phyloP scores from a whole-genome alignment of 2,329 filamentous ascomycete genomes.

The Colletotrichum tabaci region DNA sequence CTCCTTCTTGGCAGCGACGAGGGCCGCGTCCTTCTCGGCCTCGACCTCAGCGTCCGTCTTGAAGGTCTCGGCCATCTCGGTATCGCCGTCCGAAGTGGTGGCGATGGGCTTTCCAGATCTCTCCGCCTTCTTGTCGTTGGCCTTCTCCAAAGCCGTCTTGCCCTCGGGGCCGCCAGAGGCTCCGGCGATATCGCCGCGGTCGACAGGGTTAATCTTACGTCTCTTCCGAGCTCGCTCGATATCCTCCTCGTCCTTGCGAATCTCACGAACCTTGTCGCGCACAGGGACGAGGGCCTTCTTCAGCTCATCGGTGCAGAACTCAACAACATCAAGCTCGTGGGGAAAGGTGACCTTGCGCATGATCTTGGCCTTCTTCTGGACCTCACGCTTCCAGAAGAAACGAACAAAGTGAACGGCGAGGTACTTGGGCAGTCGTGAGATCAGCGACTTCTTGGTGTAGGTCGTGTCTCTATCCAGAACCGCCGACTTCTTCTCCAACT shows the following conservation, averaged over 20 bases:
- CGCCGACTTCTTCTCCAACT: slow-evolving; percentile 91
- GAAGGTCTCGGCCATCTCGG: slow-evolving; percentile 81
- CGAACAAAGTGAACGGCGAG: slow-evolving; percentile 97
- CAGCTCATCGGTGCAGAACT: slow-evolving; percentile 95
- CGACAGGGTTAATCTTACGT: slow-evolving; percentile 77
- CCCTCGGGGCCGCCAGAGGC: slow-evolving; percentile 62
- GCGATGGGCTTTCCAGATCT: slow-evolving; percentile 50
- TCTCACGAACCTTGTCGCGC: slow-evolving; percentile 95
- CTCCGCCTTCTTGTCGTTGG: slow-evolving; percentile 55
- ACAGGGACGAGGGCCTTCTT: slow-evolving; percentile 88
- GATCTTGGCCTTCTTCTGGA: slow-evolving; percentile 99
- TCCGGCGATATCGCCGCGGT: slow-evolving; percentile 61
- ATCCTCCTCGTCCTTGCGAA: slow-evolving; percentile 95
- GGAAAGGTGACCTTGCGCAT: slow-evolving; percentile 99
- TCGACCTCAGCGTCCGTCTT: slow-evolving; percentile 97
- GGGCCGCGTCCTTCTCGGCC: slow-evolving; percentile 82
- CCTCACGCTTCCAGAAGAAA: slow-evolving; percentile 97
- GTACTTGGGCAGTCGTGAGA: slow-evolving; percentile 93
- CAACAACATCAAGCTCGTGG: slow-evolving; percentile 90
- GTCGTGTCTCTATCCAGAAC: slow-evolving; percentile 82
- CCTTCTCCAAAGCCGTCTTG: slow-evolving; percentile 65
- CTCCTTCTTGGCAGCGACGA: slow-evolving; percentile 89
- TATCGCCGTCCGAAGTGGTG: slow-evolving; percentile 74
- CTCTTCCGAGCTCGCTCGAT: slow-evolving; percentile 92
- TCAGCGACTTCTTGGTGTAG: slow-evolving; percentile 93